phyloP scores from a whole-genome alignment of 140 eudicot genomes.

The Bidens hawaiensis region DNA sequence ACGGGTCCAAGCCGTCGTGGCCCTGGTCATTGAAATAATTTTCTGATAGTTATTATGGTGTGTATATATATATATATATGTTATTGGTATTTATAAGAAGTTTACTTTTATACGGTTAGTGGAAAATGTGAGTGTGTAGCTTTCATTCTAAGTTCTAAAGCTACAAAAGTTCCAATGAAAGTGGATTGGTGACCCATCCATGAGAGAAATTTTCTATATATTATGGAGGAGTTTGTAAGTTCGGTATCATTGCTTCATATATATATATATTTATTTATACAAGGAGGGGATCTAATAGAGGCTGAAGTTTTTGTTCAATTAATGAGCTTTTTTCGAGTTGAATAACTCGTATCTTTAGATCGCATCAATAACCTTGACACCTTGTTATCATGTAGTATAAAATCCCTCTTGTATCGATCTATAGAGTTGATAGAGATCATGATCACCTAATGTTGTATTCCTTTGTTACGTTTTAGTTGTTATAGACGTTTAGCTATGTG shows the following conservation, averaged over 20 bases:
- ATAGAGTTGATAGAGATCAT: background rate
- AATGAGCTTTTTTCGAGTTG: background rate
- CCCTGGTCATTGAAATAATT: conserved; percentile 27
- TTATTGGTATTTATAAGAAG: conserved; percentile 7
- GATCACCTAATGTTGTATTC: background rate
- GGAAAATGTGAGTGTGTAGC: background rate
- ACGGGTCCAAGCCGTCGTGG: conserved; percentile 48
- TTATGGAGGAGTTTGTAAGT: background rate
- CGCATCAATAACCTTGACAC: background rate
- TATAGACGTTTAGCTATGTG: background rate
- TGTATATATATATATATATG: no score
- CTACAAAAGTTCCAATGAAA: background rate
- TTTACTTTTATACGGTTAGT: background rate
- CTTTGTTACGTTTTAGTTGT: background rate
- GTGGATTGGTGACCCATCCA: background rate
- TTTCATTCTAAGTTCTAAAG: background rate
- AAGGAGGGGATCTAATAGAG: background rate
- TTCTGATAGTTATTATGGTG: conserved; percentile 1
- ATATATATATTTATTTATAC: background rate
- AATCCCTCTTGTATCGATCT: background rate
- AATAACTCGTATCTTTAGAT: background rate
- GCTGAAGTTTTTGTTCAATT: background rate
- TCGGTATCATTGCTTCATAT: background rate
- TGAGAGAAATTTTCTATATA: background rate
- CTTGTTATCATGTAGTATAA: background rate